Conservation (phyloP, 257 asterid genomes). For the Cynanchum wilfordii region DNA sequence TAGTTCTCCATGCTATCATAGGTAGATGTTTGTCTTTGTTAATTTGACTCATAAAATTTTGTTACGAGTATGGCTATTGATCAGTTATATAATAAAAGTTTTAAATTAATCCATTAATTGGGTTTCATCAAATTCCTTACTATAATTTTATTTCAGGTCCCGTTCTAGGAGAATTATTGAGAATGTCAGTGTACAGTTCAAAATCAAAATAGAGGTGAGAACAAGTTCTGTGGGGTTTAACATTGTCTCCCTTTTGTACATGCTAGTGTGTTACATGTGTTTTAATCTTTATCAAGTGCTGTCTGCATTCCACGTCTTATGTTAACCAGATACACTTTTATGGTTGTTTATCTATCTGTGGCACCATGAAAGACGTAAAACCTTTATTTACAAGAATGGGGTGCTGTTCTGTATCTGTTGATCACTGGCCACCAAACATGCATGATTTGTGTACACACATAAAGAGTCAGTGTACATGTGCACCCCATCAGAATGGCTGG, state of each 20-base stretch:
- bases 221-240: conserved; percentile 8
- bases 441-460: background rate
- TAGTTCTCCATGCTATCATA: background rate
- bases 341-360: background rate
- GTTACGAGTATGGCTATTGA: background rate
- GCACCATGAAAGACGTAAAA: background rate
- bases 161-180: conserved; percentile 64
- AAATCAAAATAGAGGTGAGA: conserved; percentile 68
- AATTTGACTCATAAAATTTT: background rate
- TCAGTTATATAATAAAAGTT: background rate
- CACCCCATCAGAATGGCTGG: background rate
- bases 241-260: background rate
- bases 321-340: background rate
- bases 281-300: background rate
- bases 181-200: conserved; percentile 51
- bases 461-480: background rate
- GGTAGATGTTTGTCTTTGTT: background rate
- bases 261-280: background rate
- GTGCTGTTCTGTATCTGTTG: background rate
- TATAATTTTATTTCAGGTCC: conserved; percentile 46
- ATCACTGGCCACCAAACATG: background rate
- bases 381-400: background rate
- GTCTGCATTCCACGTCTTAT: background rate
- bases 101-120: background rate
- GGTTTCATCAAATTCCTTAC: background rate